Evolutionary conservation across 1,284 basidiomycete genomes (phyloP).

Genomic region (Ceratobasidium papillatum): DNA sequence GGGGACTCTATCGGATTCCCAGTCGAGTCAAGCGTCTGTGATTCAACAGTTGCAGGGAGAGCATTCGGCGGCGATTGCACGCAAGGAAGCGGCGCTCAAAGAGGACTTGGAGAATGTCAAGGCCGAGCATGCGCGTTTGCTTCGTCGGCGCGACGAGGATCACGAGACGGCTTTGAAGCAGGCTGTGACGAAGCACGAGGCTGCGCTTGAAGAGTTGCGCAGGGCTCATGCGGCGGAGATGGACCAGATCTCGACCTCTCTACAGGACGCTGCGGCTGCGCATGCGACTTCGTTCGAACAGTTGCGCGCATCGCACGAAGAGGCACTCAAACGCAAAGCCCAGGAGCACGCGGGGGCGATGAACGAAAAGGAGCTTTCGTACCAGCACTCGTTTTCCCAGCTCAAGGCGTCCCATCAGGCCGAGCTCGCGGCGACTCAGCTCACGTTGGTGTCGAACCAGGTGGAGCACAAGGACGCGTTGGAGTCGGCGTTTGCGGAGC

Average conservation of each 20-base stretch:
- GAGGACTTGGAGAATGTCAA: slow-evolving; percentile 44
- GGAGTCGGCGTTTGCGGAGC: slow-evolving; percentile 54
- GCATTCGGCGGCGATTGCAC: slow-evolving; percentile 45
- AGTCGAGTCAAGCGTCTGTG: slow-evolving; percentile 50
- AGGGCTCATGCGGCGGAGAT: slow-evolving; percentile 19
- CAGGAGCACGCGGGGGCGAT: slow-evolving; percentile 39
- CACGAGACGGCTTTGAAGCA: slow-evolving; percentile 62
- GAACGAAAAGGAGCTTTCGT: slow-evolving; percentile 37
- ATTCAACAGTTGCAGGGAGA: slow-evolving; percentile 46
- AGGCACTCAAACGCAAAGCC: slow-evolving; percentile 27
- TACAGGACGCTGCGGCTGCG: slow-evolving; percentile 25
- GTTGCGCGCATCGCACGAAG: slow-evolving; percentile 7
- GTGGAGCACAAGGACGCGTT: slow-evolving; percentile 59
- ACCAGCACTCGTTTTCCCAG: slow-evolving; percentile 14
- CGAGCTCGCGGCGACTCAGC: slow-evolving; percentile 58
- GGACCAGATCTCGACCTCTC: slow-evolving; percentile 5
- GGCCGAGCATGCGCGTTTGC: slow-evolving; percentile 42
- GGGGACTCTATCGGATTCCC: slow-evolving; percentile 73
- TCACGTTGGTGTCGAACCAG: slow-evolving; percentile 57
- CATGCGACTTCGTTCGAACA: slow-evolving; percentile 30
- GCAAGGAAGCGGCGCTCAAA: slow-evolving; percentile 43
- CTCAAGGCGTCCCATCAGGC: slow-evolving; percentile 60
- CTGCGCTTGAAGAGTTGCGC: slow-evolving; percentile 33
- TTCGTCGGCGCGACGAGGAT: slow-evolving; percentile 49
- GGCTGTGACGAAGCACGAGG: slow-evolving; percentile 30